Percentiles rank a stretch among this genome's conserved stretches.
Evolutionary conservation across 495 filamentous ascomycete species (phyloP).

Genomic region (Neurospora sp.): DNA sequence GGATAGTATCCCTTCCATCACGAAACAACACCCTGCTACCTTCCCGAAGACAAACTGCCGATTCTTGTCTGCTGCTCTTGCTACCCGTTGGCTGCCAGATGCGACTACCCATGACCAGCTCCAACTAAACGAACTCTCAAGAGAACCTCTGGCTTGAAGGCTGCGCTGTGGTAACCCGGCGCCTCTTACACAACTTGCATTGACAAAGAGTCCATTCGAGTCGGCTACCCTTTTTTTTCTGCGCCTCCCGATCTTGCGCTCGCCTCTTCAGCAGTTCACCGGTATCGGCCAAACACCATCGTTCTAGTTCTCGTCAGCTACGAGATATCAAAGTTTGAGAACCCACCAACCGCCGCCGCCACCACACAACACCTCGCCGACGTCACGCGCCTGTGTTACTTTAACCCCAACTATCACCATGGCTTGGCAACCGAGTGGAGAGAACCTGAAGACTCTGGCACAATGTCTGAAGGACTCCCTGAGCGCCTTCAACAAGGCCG

Average conservation of each 20-base stretch:
- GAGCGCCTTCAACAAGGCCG: conserved; percentile 62
- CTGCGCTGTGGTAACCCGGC: conserved; percentile 1
- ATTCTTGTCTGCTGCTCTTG: conserved; percentile 6
- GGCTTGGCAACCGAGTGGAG: conserved; percentile 87
- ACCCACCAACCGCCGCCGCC: conserved; percentile 4
- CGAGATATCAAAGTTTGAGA: neutral
- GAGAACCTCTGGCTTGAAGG: neutral
- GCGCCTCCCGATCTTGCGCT: neutral
- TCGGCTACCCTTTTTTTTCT: neutral
- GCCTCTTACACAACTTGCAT: neutral
- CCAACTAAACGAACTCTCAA: conserved; percentile 1
- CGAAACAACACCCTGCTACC: neutral
- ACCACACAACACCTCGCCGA: conserved; percentile 1
- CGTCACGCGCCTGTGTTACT: neutral
- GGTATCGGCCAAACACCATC: neutral
- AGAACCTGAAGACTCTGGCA: conserved; percentile 79
- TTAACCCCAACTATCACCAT: conserved; percentile 35
- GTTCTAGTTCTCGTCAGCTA: neutral
- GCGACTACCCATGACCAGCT: conserved; percentile 4
- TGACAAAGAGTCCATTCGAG: neutral
- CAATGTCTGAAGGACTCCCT: conserved; percentile 86
- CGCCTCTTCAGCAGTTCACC: conserved; percentile 1
- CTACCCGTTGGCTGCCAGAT: conserved; percentile 1
- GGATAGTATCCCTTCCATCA: neutral
- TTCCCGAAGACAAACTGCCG: neutral